Evolutionary conservation across 2,329 filamentous ascomycete genomes (phyloP).

Genomic region (Neofusicoccum parvum): DNA sequence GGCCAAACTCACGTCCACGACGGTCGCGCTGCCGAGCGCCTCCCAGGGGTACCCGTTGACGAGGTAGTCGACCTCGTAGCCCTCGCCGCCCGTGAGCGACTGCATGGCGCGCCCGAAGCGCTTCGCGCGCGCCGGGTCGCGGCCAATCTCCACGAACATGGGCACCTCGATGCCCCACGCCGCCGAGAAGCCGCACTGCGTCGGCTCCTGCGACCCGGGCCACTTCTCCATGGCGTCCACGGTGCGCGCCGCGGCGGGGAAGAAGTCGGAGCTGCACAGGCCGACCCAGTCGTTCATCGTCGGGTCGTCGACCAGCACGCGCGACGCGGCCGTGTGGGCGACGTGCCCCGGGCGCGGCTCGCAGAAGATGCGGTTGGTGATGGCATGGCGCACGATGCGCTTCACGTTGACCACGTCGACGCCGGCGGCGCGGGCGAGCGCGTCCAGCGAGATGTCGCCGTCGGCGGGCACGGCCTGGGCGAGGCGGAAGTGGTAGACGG

Average conservation of each 20-base stretch:
- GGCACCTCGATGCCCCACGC: slow-evolving; percentile 23
- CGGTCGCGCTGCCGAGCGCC: slow-evolving; percentile 21
- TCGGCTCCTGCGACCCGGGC: slow-evolving; percentile 24
- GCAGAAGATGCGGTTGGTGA: slow-evolving; percentile 44
- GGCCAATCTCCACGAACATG: slow-evolving; percentile 24
- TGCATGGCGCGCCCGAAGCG: slow-evolving; percentile 24
- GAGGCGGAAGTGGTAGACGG: slow-evolving; percentile 25
- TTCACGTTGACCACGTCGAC: slow-evolving; percentile 27
- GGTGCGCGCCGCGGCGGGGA: slow-evolving; percentile 23
- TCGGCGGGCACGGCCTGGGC: slow-evolving; percentile 23
- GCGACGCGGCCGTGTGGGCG: slow-evolving; percentile 40
- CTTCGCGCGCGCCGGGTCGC: slow-evolving; percentile 21
- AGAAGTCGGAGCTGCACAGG: slow-evolving; percentile 23
- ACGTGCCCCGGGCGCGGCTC: slow-evolving; percentile 44
- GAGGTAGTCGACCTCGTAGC: slow-evolving; percentile 24
- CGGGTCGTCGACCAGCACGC: slow-evolving; percentile 22
- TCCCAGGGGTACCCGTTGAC: slow-evolving; percentile 24
- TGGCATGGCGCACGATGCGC: slow-evolving; percentile 45
- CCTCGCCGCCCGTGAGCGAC: slow-evolving; percentile 23
- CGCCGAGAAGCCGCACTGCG: slow-evolving; percentile 18
- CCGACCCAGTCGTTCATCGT: slow-evolving; percentile 25
- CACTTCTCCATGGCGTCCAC: slow-evolving; percentile 23
- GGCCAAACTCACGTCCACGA: slow-evolving; percentile 23
- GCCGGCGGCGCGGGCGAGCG: slow-evolving; percentile 15
- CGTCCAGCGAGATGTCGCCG: slow-evolving; percentile 20